Percentiles rank a stretch among this genome's conserved stretches.
phyloP scores from a whole-genome alignment of 1,284 basidiomycete species.

The Melampsora larici-populina region DNA sequence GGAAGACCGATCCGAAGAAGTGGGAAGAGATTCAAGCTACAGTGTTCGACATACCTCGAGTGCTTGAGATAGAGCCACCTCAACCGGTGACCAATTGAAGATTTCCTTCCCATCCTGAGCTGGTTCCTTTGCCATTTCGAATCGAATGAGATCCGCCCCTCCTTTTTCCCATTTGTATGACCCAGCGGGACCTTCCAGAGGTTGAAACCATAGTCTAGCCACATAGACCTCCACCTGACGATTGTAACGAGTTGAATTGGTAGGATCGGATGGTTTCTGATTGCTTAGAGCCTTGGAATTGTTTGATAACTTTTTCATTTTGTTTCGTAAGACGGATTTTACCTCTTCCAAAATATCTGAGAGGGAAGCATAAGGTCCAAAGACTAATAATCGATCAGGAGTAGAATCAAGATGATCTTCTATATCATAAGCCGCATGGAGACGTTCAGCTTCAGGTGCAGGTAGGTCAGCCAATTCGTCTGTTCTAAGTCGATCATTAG shows the following conservation, averaged over 20 bases:
- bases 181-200: slow-evolving; percentile 15
- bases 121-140: slow-evolving; percentile 3
- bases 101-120: background rate
- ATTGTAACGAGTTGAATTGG: background rate
- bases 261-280: background rate
- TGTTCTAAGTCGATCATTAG: slow-evolving; percentile 30
- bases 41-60: slow-evolving; percentile 16
- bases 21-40: background rate
- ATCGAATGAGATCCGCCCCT: slow-evolving; percentile 33
- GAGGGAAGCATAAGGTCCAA: slow-evolving; percentile 16
- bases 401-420: slow-evolving; percentile 38
- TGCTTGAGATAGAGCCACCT: slow-evolving; percentile 39
- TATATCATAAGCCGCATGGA: slow-evolving; percentile 41
- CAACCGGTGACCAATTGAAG: slow-evolving; percentile 39
- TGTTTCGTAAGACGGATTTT: background rate
- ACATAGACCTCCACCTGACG: slow-evolving; percentile 24
- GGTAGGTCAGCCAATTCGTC: slow-evolving; percentile 39
- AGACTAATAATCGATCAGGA: slow-evolving; percentile 31
- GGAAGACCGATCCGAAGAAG: too few species aligned
- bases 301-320: background rate
- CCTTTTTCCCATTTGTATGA: slow-evolving; percentile 36
- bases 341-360: slow-evolving; percentile 19
- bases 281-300: background rate
- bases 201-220: slow-evolving; percentile 32
- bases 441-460: slow-evolving; percentile 27